These are phyloP conservation scores for Periglandula ipomoeae DNA, from an alignment of 2,329 filamentous ascomycete genomes.

Conservation along the genomic window DNA sequence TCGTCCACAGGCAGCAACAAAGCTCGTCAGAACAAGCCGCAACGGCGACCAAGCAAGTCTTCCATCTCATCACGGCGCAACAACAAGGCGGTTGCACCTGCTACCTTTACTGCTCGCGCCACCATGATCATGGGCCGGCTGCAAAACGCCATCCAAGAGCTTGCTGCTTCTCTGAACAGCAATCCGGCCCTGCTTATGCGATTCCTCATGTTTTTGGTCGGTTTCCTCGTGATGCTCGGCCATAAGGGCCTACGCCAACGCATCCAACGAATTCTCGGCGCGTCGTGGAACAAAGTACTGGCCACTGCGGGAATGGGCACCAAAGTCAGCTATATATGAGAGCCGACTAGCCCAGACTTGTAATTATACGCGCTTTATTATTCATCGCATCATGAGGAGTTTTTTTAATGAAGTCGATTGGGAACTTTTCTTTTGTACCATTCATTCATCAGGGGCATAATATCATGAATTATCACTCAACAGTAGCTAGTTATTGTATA, in stretches of 20 bases:
- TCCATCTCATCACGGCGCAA: constrained; percentile 18
- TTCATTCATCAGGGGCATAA: not conserved
- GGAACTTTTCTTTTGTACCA: constrained; percentile 1
- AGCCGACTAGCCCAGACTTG: not conserved
- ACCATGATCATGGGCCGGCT: constrained; percentile 44
- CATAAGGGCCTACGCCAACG: constrained; percentile 66
- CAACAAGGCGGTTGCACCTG: constrained; percentile 19
- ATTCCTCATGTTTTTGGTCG: constrained; percentile 69
- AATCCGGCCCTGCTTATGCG: constrained; percentile 49
- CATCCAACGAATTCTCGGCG: constrained; percentile 57
- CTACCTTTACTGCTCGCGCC: constrained; percentile 38
- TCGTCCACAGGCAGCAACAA: constrained; percentile 27
- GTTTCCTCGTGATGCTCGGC: constrained; percentile 67
- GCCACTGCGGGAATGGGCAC: constrained; percentile 91
- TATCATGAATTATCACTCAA: not conserved
- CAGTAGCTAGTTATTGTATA: not conserved
- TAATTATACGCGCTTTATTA: constrained; percentile 7
- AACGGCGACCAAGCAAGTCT: constrained; percentile 15
- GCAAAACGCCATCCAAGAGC: constrained; percentile 39
- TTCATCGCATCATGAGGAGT: constrained; percentile 21
- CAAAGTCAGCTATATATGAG: constrained; percentile 89
- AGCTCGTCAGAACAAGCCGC: constrained; percentile 20
- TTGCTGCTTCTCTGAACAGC: constrained; percentile 41
- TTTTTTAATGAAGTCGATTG: constrained; percentile 11
- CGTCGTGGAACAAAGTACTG: constrained; percentile 72